Base-by-base conservation (phyloP, 345 rosid genomes). In the Gossypium mustelinum region DNA sequence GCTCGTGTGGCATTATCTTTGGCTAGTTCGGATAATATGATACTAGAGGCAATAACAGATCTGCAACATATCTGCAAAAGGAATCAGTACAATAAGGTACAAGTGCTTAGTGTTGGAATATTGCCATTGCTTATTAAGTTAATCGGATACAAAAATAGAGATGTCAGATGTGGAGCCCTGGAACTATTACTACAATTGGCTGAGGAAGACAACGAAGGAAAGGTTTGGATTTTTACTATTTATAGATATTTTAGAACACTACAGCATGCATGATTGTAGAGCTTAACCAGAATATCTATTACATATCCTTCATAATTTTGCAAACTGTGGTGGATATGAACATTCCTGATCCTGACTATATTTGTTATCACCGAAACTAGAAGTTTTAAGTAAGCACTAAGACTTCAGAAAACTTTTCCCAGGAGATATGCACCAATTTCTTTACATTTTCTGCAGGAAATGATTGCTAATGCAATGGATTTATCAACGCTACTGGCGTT, bases 11-110 rank as follows among this genome's bases (percentile, higher is more conserved):
- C 97, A 11, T 82, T 94, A 77, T 77, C 90, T 50, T 82, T 88
- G 47, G 94, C 92, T 29, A 87, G 92, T 83, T 88, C 98, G 54
- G 83, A 83, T 7, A 75, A 74, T 73, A 89, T 89, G 96, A 84
- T 89, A 43, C 73, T 88, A 3, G 93, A 94, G 55, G 97, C 98
- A 34, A 78, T 90, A 59, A 74, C 74, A 63, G 93, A 90, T 78
- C 73, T 94, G 81, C 90, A 86, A 67, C 75, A 69, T 54, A 77
- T 90, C 68, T 92, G 97, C 86, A 81, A 77, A 79, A 84, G 81
- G 75, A 94, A 81, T 66, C 74, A 34, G 6, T 72, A 79, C 70
- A 89, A 79, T 68, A 89, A 83, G 87, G 76, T 83, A 16, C 87
- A 82, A 64, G 85, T 92, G 43, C 68, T 84, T 50, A 83, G 82